Percentiles rank a stretch among this genome's conserved stretches.
Evolutionary conservation across 805 yeast species (phyloP).

Genomic region (Kluyveromyces siamensis): DNA sequence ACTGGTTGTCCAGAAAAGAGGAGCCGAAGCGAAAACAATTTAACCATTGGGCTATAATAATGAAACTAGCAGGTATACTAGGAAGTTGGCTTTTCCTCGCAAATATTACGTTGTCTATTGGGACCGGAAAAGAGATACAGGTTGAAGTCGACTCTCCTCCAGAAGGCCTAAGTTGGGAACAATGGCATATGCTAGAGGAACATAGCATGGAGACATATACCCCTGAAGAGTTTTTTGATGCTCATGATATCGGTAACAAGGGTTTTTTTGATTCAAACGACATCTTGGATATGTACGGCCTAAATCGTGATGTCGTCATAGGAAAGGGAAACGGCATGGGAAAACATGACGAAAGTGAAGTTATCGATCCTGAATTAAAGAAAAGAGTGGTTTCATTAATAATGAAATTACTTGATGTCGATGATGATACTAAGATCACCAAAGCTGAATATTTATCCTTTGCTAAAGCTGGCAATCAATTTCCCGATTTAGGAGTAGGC

Average conservation of each 20-base stretch:
- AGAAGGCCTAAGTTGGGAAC: constrained; percentile 57
- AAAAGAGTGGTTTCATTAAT: constrained; percentile 48
- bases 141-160: constrained; percentile 38
- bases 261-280: constrained; percentile 52
- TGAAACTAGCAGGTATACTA: background rate
- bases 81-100: constrained; percentile 2
- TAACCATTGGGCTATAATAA: background rate
- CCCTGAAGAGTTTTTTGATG: constrained; percentile 62
- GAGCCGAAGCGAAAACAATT: background rate
- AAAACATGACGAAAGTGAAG: constrained; percentile 55
- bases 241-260: constrained; percentile 64
- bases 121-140: constrained; percentile 17
- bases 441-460: constrained; percentile 64
- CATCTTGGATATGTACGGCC: constrained; percentile 73
- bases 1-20: background rate
- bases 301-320: constrained; percentile 58
- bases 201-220: constrained; percentile 72
- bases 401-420: constrained; percentile 51
- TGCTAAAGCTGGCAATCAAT: constrained; percentile 51
- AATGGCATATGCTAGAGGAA: constrained; percentile 87
- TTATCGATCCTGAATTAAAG: constrained; percentile 45
- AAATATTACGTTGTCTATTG: constrained; percentile 4
- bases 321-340: constrained; percentile 93
- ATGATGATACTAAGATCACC: constrained; percentile 56
- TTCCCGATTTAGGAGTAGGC: constrained; percentile 91